Evolutionary conservation across 2,329 filamentous ascomycete genomes (phyloP), one percentile per base, ranked within the genome.

Genomic region (Ceratocystis eucalypticola): DNA sequence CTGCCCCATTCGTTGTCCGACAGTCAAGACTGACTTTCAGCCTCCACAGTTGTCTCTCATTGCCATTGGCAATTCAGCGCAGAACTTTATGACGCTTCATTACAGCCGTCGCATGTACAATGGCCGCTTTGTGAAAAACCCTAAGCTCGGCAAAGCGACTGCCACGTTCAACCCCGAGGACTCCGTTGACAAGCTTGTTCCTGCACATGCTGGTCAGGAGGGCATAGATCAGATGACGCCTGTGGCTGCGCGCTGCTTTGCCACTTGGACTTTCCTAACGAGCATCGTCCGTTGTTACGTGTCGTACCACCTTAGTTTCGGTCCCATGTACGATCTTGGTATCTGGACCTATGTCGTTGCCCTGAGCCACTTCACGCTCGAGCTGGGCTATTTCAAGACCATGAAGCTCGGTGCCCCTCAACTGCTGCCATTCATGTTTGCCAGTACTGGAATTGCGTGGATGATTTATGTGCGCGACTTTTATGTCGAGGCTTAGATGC

Each of bases 31-130:
- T 57, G 20, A 57, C 15, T 17, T 59, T 33, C 41, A 41, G 5
- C 37, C 10, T n/a, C 15, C 53, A 15, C 33, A 96, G 93, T 83
- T 96, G 73, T 91, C 91, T 66, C 73, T 91, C 66, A 83, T 95
- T 67, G 91, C 93, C 37, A 80, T 94, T 68, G 87, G 84, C 72
- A 99, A 99, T 80, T 88, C 86, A 45, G 74, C 95, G 61, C 92
- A 96, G 79, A 85, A 89, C 73, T 95, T 96, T 77, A 72, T 79
- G 45, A 95, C 91, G 20, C 81, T 92, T 2, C 81, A 86, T 75
- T 95, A 89, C 77, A 91, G 91, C 6, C 85, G 87, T n/a, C 88
- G 90, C 74, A 84, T 97, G 73, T 99, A 97, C 80, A 84, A 87
- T 71, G 85, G 85, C 68, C 77, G 77, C 69, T 85, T 84, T 71